Conservation (phyloP, 139 green algal genomes). For the Nannochloris sp. region DNA sequence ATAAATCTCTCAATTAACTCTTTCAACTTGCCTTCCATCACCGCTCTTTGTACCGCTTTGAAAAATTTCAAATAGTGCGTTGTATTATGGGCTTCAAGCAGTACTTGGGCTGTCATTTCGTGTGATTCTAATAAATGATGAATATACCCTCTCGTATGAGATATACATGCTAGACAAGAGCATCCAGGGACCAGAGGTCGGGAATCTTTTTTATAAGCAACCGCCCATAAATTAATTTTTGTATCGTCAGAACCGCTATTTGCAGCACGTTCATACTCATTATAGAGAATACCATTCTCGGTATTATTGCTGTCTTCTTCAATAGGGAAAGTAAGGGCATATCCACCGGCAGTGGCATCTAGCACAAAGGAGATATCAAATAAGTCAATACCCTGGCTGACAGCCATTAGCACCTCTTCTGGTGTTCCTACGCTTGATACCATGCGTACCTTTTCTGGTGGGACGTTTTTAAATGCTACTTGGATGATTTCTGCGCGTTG, state of each 20-base stretch:
- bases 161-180: constrained; percentile 54
- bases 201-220: constrained; percentile 42
- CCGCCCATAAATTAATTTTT: constrained; percentile 64
- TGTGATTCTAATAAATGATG: constrained; percentile 70
- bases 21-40: constrained; percentile 30
- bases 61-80: constrained; percentile 57
- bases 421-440: constrained; percentile 26
- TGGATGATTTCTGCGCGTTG: constrained; percentile 28
- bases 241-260: constrained; percentile 32
- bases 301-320: background rate
- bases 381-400: constrained; percentile 41
- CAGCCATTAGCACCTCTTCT: constrained; percentile 48
- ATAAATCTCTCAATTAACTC: constrained; percentile 33
- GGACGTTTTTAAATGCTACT: constrained; percentile 28
- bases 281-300: background rate
- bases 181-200: constrained; percentile 50
- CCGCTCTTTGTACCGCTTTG: constrained; percentile 24
- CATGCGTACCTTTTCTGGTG: constrained; percentile 33
- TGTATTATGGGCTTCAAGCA: constrained; percentile 71
- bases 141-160: constrained; percentile 61
- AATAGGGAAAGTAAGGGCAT: constrained; percentile 54
- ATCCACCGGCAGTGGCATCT: constrained; percentile 35
- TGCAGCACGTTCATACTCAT: background rate
- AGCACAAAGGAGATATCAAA: constrained; percentile 46
- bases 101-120: constrained; percentile 67